phyloP scores from a whole-genome alignment of 495 filamentous ascomycete genomes.

The Lepraria neglecta region DNA sequence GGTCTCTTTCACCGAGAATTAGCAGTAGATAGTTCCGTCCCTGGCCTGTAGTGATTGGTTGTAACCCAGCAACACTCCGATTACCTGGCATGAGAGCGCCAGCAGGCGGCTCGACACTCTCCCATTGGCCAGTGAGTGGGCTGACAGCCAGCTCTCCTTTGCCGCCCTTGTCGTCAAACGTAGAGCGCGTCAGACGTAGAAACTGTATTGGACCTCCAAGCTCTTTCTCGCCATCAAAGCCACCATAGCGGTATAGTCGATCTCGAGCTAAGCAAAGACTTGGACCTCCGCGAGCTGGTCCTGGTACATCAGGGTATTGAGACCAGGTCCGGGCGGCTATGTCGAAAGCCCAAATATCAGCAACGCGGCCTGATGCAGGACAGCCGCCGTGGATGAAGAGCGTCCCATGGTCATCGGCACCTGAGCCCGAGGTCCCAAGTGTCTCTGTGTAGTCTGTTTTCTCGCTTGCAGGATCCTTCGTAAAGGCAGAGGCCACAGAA shows the following conservation, averaged over 20 bases:
- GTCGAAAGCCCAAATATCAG: constrained; percentile 70
- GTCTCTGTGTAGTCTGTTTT: constrained; percentile 14
- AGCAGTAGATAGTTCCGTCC: constrained; percentile 57
- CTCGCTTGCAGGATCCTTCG: neutral
- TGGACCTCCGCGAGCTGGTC: constrained; percentile 54
- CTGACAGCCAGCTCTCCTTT: constrained; percentile 23
- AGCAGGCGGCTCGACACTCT: constrained; percentile 11
- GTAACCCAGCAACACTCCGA: constrained; percentile 44
- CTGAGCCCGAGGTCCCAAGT: constrained; percentile 17
- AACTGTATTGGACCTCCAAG: constrained; percentile 59
- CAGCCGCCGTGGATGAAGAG: constrained; percentile 71
- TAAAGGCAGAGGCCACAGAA: constrained; percentile 7
- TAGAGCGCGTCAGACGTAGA: constrained; percentile 20
- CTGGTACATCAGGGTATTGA: constrained; percentile 54
- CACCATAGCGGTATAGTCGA: constrained; percentile 64
- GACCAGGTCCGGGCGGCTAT: constrained; percentile 53
- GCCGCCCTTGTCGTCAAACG: constrained; percentile 28
- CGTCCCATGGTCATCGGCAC: constrained; percentile 42
- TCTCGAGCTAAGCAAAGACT: constrained; percentile 52
- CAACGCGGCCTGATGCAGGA: constrained; percentile 48
- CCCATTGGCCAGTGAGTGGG: constrained; percentile 25
- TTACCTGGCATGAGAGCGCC: constrained; percentile 28
- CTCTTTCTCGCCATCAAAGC: constrained; percentile 60
- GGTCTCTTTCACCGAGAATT: constrained; percentile 60
- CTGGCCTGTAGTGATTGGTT: constrained; percentile 43